Base-by-base conservation (phyloP, 1,284 basidiomycete genomes). In the Tylopilus sp. region DNA sequence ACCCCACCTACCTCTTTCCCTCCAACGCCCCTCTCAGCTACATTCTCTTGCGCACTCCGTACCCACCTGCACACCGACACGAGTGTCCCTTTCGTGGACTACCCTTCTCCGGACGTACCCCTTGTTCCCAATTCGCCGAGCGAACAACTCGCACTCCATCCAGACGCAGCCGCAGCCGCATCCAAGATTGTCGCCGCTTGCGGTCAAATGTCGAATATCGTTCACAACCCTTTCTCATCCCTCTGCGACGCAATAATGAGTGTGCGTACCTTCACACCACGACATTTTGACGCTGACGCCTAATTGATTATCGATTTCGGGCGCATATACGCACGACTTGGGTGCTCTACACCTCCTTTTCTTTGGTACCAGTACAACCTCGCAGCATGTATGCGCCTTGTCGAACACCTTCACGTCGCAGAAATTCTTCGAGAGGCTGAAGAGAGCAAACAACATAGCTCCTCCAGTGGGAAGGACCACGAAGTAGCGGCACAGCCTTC, bases 361-460 rank as follows among this genome's bases (percentile, higher is more conserved):
- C 38, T n/a, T n/a, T n/a, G n/a, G n/a, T n/a, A n/a, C 13, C 38
- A 86, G 84, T 86, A 85, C 57, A 82, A 85, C 59, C 70, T 88
- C 16, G 82, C 86, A 0, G 77, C 82, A 9, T 86, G 83, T 59
- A 68, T 88, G 60, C 77, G 85, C 19, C 72, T 88, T 39, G 60
- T 86, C 13, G 84, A 86, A 60, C 80, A 81, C 2, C 75, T 82
- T 2, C 81, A 86, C 59, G 74, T 78, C 21, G 75, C 78, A 7
- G 86, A 88, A 60, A 78, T 87, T 12, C 68, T 88, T 1, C 74
- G 81, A 11, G 81, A 81, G 46, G 78, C 79, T 13, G 82, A 78
- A 4, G 69, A 56, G 11, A 43, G 49, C 26, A 51, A 44, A 12
- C 53, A 45, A 3, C 21, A 11, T 18, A 18, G 11, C 26, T 39